Evolutionary conservation across 768 basidiomycete genomes (phyloP), one percentile per base, ranked within the genome.

Genomic region (Inosperma sp.): DNA sequence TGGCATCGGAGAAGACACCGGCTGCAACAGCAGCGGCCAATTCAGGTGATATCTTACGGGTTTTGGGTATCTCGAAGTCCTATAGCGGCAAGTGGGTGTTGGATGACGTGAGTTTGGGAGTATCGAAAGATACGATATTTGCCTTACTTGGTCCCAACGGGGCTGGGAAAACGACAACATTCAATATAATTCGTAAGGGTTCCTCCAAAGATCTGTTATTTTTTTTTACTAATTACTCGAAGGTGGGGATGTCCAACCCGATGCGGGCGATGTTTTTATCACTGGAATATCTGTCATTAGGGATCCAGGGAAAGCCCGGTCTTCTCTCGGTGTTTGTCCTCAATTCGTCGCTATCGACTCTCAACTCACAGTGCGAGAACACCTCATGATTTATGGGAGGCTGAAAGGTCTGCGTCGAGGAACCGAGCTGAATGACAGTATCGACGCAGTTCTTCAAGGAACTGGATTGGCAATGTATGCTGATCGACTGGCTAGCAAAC

Each of bases 301-400:
- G n/a, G 73, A 81, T 49, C 80, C 88, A 0, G 77, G 78, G 17
- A 72, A 65, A 4, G 85, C 88, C 30, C 77, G 86, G 21, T 74
- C 83, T 6, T 75, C 80, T 17, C 77, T 92, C 5, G 88, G 88
- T 3, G 85, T 92, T 43, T 92, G 88, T 62, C 88, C 88, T 0
- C 88, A 90, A 56, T 88, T 89, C 65, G 88, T 87, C 1, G 87
- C 88, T 1, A 88, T 90, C 55, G 88, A 90, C 56, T 70, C 79
- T 10, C 83, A 88, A 59, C 63, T 90, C 33, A 88, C 86, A 5
- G 87, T 89, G 19, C 77, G 84, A 36, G 85, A 92, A 61, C 88
- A 91, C 59, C 69, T 90, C 27, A 53, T 75, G 52, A 72, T 90
- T 8, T 89, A 88, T 42, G 87, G 85, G 7, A 74, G 82, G 16